phyloP scores from a whole-genome alignment of 192 early-diverging fungal species.

The Entophlyctis helioformis region DNA sequence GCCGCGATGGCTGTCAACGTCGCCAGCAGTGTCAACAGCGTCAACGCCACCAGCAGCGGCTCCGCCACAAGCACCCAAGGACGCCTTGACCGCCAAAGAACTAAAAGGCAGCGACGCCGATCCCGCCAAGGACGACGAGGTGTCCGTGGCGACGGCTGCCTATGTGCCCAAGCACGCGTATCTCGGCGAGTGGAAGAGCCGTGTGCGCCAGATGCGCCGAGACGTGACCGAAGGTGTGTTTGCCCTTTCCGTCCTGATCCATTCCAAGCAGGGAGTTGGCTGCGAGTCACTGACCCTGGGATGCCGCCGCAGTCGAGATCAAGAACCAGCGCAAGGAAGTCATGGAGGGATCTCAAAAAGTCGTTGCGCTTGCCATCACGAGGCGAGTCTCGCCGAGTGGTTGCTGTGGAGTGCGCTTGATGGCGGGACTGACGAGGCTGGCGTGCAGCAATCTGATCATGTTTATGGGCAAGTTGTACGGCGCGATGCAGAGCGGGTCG shows the following conservation, averaged over 20 bases:
- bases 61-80: too few species aligned
- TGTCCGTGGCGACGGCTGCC: too few species aligned
- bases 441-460: constrained; percentile 24
- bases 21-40: too few species aligned
- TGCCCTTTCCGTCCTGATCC: background rate
- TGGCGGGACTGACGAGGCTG: background rate
- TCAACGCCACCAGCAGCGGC: too few species aligned
- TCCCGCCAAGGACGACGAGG: too few species aligned
- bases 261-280: background rate
- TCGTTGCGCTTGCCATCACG: constrained; percentile 33
- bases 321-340: constrained; percentile 14
- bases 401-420: background rate
- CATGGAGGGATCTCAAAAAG: constrained; percentile 39
- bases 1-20: too few species aligned
- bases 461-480: constrained; percentile 38
- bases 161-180: too few species aligned
- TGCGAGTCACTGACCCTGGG: background rate
- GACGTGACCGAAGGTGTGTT: constrained; percentile 19
- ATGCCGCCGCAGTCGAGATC: background rate
- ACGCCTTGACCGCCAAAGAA: too few species aligned
- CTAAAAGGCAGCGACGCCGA: too few species aligned
- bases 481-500: constrained; percentile 35
- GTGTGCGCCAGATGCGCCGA: constrained; percentile 11
- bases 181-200: constrained; percentile 14
- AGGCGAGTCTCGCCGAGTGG: constrained; percentile 6